Evolutionary conservation across 2,329 filamentous ascomycete genomes (phyloP), one percentile per base, ranked within the genome.

Genomic region (Biscogniauxia marginata): DNA sequence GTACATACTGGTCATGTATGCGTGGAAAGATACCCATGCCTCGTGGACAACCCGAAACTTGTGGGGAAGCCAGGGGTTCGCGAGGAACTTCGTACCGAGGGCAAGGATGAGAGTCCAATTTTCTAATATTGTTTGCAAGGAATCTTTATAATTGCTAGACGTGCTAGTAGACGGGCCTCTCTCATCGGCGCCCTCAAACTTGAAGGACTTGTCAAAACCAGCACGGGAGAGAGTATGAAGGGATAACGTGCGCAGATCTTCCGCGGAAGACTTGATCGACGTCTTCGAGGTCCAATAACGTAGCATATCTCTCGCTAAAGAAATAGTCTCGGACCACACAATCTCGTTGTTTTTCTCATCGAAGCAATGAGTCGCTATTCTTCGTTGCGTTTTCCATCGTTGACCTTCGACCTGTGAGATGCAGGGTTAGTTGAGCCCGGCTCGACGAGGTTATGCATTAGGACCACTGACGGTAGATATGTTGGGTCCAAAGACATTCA

Each of bases 171-270:
- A 21, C 54, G 44, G 24, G 60, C 57, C 50, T 30, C 46, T 54
- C 59, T 65, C 59, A 49, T 67, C 64, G 54, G 64, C 58, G 44
- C 64, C 66, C 56, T 63, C 60, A 59, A 68, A 74, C 51, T 66
- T 60, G 54, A 63, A 70, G 0, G 65, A 67, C 50, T 70, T 68
- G 6, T 68, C 68, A 21, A 71, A 71, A 2, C 66, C 67, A n/a
- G 65, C 69, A 3, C 58, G 44, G 7, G 67, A 66, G 3, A 71
- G 58, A 1, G 71, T 62, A 30, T 70, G 59, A 1, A 71, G 58
- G 3, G 68, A 67, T 0, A 71, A 47, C 0, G 67, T 70, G 20
- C 67, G 64, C 0, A 61, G 21, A 49, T 72, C 70, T 2, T 68
- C 56, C 16, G 66, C 69, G 3, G 53, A 39, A 0, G 65, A 54